phyloP scores from a whole-genome alignment of 2,329 filamentous ascomycete genomes.

The Colletotrichum neosansevieriae region DNA sequence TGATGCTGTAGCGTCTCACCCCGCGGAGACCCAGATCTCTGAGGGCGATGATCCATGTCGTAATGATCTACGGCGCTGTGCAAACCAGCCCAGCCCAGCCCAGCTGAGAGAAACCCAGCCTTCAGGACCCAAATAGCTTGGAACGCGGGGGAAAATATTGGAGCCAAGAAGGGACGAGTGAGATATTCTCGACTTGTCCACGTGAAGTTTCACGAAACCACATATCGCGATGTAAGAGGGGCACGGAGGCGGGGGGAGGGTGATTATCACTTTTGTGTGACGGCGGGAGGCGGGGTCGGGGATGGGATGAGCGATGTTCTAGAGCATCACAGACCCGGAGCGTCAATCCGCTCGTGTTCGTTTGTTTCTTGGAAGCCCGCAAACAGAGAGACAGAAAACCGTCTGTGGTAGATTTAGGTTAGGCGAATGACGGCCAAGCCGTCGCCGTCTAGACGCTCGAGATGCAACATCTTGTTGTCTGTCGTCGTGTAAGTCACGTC shows the following conservation, averaged over 20 bases:
- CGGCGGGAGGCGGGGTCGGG: neutral
- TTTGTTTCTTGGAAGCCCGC: too few species aligned
- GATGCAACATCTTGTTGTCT: neutral
- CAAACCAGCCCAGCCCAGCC: too few species aligned
- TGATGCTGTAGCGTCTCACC: conserved; percentile 7
- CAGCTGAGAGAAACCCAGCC: too few species aligned
- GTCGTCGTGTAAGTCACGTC: neutral
- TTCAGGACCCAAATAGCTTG: too few species aligned
- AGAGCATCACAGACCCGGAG: neutral
- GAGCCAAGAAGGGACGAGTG: neutral
- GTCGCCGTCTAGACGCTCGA: neutral
- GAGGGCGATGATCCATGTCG: neutral
- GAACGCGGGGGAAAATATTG: neutral
- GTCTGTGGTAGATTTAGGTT: neutral
- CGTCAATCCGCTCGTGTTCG: neutral
- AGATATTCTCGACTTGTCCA: neutral
- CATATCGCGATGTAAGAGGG: neutral
- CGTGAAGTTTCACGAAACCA: neutral
- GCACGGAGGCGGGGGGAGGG: neutral
- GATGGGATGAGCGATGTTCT: neutral
- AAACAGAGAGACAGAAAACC: too few species aligned
- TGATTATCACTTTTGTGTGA: neutral
- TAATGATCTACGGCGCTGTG: conserved; percentile 6
- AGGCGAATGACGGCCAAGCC: conserved; percentile 7
- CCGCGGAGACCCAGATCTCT: conserved; percentile 27